Conservation (phyloP, 2,329 filamentous ascomycete species). For the Aureobasidium sp. region DNA sequence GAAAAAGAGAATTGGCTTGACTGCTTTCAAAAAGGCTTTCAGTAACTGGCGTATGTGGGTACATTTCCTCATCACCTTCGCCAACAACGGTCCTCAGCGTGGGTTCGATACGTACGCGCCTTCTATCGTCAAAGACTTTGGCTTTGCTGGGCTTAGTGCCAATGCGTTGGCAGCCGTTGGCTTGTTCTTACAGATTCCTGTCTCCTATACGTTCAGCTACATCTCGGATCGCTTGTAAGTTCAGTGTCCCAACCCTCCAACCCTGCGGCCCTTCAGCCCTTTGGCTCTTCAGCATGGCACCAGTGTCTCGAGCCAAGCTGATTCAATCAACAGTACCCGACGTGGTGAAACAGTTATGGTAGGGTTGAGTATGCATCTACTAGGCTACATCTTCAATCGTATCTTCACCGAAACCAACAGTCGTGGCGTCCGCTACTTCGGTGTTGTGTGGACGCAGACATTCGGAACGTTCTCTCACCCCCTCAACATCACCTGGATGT, state of each 20-base stretch:
- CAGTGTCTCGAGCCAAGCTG: too few species aligned
- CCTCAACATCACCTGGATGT: conserved; percentile 54
- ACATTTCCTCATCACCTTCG: conserved; percentile 26
- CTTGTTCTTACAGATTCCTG: conserved; percentile 35
- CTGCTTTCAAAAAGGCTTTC: conserved; percentile 25
- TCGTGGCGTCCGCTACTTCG: conserved; percentile 43
- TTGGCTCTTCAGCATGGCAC: too few species aligned
- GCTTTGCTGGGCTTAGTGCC: conserved; percentile 21
- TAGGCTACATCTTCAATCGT: conserved; percentile 48
- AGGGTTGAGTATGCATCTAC: conserved; percentile 39
- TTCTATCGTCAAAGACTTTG: conserved; percentile 22
- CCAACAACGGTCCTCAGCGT: conserved; percentile 24
- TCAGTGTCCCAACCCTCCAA: background rate
- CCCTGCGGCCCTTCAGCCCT: too few species aligned
- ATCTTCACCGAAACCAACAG: conserved; percentile 39
- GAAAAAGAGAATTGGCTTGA: conserved; percentile 22
- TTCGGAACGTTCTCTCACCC: conserved; percentile 49
- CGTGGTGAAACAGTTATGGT: conserved; percentile 46
- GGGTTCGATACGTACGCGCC: conserved; percentile 27
- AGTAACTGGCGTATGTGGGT: conserved; percentile 26
- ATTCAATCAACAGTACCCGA: conserved; percentile 29
- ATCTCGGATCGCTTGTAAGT: conserved; percentile 45
- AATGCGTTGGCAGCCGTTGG: conserved; percentile 27
- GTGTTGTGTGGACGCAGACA: conserved; percentile 48
- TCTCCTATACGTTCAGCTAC: conserved; percentile 44